phyloP scores from a whole-genome alignment of 345 rosid genomes.

The Brassica incana region DNA sequence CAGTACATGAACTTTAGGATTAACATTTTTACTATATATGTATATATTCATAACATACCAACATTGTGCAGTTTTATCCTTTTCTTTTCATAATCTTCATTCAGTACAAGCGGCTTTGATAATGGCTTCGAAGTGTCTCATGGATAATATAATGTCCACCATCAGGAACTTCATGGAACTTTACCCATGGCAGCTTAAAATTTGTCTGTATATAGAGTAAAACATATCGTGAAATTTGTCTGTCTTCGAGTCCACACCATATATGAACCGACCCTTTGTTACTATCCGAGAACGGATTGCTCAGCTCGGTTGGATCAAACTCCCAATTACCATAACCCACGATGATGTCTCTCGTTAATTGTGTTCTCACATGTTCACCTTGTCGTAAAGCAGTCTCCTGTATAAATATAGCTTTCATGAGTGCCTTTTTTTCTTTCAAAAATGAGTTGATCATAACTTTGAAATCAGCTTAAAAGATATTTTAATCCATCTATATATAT shows the following conservation, averaged over 20 bases:
- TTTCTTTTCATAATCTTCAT: neutral
- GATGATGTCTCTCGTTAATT: constrained; percentile 49
- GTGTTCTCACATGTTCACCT: neutral
- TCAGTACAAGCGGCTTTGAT: constrained; percentile 31
- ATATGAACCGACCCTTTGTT: constrained; percentile 57
- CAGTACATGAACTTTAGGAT: neutral
- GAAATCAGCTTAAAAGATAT: too few species aligned
- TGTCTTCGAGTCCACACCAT: constrained; percentile 70
- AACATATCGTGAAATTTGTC: constrained; percentile 50
- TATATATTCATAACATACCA: neutral
- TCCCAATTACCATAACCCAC: constrained; percentile 65
- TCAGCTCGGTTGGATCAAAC: constrained; percentile 62
- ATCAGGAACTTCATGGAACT: constrained; percentile 61
- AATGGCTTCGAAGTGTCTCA: constrained; percentile 35
- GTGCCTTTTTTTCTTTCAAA: too few species aligned
- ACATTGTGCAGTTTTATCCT: neutral
- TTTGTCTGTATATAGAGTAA: constrained; percentile 43
- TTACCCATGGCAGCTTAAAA: constrained; percentile 65
- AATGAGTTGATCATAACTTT: too few species aligned
- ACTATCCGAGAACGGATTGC: constrained; percentile 54
- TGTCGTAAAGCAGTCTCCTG: too few species aligned
- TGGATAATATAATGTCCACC: constrained; percentile 55
- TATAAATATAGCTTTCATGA: too few species aligned
- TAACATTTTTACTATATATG: neutral
- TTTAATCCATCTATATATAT: too few species aligned